A percentile compares a stretch with the other conserved stretches of the same genome.
phyloP scores from a whole-genome alignment of 345 rosid genomes.

The Microcos paniculata region DNA sequence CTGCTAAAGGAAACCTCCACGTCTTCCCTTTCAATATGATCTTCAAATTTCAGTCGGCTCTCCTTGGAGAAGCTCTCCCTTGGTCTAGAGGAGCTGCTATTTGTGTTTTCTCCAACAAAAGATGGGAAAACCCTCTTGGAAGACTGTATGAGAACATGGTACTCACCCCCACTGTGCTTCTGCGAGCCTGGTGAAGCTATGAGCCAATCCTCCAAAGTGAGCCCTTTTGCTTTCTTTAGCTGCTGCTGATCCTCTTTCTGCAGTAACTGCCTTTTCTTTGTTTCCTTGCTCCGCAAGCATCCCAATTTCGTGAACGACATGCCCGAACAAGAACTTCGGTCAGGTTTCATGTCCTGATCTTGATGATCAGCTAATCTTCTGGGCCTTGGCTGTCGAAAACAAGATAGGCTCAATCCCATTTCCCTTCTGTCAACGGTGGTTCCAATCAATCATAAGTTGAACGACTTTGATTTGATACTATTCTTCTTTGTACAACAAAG shows the following conservation, averaged over 20 bases:
- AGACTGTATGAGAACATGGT: conserved; percentile 17
- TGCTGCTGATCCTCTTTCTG: conserved; percentile 3
- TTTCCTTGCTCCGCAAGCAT: conserved; percentile 16
- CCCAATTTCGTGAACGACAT: conserved; percentile 4
- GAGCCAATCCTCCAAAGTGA: conserved; percentile 37
- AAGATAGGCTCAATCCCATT: conserved; percentile 27
- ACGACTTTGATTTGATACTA: background rate
- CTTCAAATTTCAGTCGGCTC: conserved; percentile 15
- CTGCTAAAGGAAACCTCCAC: background rate
- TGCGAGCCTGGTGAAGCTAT: conserved; percentile 23
- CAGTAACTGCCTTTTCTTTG: background rate
- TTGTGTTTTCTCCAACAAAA: conserved; percentile 6
- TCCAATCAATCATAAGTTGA: background rate
- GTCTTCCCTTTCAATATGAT: background rate
- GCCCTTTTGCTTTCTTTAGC: background rate
- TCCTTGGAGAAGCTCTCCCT: conserved; percentile 23
- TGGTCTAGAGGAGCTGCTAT: background rate
- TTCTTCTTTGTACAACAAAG: background rate
- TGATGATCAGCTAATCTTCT: conserved; percentile 7
- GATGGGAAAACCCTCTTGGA: conserved; percentile 34
- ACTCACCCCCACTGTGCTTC: conserved; percentile 21
- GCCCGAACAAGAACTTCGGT: conserved; percentile 3
- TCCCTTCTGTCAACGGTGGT: background rate
- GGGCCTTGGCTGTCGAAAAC: conserved; percentile 14
- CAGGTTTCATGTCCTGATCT: background rate